A percentile compares a stretch with the other conserved stretches of the same genome.
phyloP scores from a whole-genome alignment of 1,139 yeast species.

The Taphrina flavorubra region DNA sequence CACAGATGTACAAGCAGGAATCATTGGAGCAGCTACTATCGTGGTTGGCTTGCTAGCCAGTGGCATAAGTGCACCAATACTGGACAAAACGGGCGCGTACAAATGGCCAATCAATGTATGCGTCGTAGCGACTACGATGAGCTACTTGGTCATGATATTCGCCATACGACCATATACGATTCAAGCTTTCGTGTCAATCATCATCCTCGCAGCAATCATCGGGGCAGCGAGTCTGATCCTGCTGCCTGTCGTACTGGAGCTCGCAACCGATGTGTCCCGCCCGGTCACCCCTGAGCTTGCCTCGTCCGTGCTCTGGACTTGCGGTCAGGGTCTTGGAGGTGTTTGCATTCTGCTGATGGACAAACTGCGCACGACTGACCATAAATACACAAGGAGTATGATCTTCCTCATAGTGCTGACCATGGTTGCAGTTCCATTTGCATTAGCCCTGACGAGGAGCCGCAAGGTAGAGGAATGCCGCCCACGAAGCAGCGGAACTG shows the following conservation, averaged over 20 bases:
- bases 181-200: constrained; percentile 49
- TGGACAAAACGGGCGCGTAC: constrained; percentile 50
- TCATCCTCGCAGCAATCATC: constrained; percentile 50
- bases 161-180: constrained; percentile 3
- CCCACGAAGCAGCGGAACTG: not conserved
- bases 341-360: constrained; percentile 52
- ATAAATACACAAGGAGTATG: constrained; percentile 18
- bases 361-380: constrained; percentile 46
- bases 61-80: constrained; percentile 51
- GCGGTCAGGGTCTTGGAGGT: constrained; percentile 53
- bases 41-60: constrained; percentile 51
- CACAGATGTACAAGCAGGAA: constrained; percentile 51
- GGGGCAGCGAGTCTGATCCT: constrained; percentile 52
- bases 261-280: constrained; percentile 49
- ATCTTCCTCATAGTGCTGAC: constrained; percentile 12
- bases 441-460: constrained; percentile 9
- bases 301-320: constrained; percentile 51
- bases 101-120: constrained; percentile 46
- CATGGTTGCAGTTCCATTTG: constrained; percentile 11
- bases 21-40: constrained; percentile 52
- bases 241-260: constrained; percentile 52
- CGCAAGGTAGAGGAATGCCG: constrained; percentile 10
- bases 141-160: constrained; percentile 37
- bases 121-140: constrained; percentile 10
- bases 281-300: constrained; percentile 50